Percentiles rank a stretch among this genome's conserved stretches.
Evolutionary conservation across 176 grass and related monocot genomes (phyloP).

Genomic region (Puya raimondii): DNA sequence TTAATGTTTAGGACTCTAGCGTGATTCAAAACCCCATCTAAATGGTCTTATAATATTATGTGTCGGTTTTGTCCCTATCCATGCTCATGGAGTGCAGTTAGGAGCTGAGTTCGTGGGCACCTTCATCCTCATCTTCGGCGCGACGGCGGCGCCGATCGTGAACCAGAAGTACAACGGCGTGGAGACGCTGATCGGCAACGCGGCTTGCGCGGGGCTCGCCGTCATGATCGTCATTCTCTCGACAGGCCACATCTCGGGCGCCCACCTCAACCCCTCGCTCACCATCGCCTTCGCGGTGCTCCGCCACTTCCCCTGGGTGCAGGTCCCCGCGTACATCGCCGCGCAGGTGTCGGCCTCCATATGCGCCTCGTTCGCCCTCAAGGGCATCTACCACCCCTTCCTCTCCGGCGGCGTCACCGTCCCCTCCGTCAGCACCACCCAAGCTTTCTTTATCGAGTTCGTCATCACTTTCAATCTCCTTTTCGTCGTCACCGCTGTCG

Average conservation of each 20-base stretch:
- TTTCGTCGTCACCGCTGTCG: slow-evolving; percentile 95
- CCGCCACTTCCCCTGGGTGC: slow-evolving; percentile 92
- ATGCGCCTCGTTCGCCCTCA: slow-evolving; percentile 82
- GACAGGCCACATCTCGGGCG: slow-evolving; percentile 90
- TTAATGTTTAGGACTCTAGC: too few species aligned
- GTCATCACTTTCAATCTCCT: slow-evolving; percentile 94
- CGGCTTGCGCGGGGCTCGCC: slow-evolving; percentile 70
- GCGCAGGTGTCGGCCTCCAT: slow-evolving; percentile 83
- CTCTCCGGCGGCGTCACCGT: slow-evolving; percentile 94
- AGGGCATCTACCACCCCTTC: slow-evolving; percentile 92
- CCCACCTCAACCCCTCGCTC: slow-evolving; percentile 91
- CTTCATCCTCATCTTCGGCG: slow-evolving; percentile 97
- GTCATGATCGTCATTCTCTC: slow-evolving; percentile 89
- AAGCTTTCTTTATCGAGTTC: slow-evolving; percentile 96
- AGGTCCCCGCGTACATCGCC: slow-evolving; percentile 70
- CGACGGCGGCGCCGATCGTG: slow-evolving; percentile 95
- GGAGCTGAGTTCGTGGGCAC: slow-evolving; percentile 95
- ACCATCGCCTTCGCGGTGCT: slow-evolving; percentile 87
- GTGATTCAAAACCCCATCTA: background rate
- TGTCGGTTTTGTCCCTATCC: background rate
- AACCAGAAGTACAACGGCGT: slow-evolving; percentile 93
- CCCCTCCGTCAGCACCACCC: slow-evolving; percentile 68
- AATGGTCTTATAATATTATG: background rate
- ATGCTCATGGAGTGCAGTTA: slow-evolving; percentile 28
- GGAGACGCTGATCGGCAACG: slow-evolving; percentile 82